Base-by-base conservation (phyloP, 176 grass and related monocot genomes). In the Hyparrhenia diplandra region DNA sequence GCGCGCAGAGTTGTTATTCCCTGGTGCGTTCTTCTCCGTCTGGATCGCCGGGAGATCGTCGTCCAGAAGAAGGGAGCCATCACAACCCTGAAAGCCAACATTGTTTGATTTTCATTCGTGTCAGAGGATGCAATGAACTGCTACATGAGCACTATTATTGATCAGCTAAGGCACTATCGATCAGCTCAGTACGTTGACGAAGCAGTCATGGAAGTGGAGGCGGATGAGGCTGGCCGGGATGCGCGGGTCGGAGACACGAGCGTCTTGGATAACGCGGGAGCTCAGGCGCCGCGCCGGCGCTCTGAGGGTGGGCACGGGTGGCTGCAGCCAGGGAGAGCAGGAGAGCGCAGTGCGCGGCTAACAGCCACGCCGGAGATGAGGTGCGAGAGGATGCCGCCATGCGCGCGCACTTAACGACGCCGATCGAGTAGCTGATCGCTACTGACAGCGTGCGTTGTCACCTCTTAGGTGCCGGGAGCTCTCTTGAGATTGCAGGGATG, bases 211-310 rank as follows among this genome's bases (percentile, higher is more conserved):
- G 51, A 81, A 81, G 31, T 77, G 42, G 65, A 29, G 83, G 55
- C 60, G 80, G 79, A 45, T 69, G 84, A 63, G 54, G 11, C 73
- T 76, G 73, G 39, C 59, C 29, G 35, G 80, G 37, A 88, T 59
- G 35, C 85, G 85, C 17, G 75, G 75, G 42, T 79, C 88, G 17
- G 83, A 14, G 45, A 80, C 60, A 1, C 84, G 32, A 0, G 84
- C 84, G 34, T 67, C 3, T 59, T 86, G 69, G 76, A 86, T 80
- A 13, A 80, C 76, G 45, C 84, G 76, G 4, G 58, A 18, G 76
- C 58, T 80, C 31, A 86, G 68, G 68, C 17, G 4, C 2, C 37
- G 55, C 29, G 25, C 73, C 73, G 35, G 61, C 62, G 61, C 21
- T 14, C 1, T 11, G 11, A 13, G 31, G 3, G 20, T 70, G 23